Base-by-base conservation (phyloP, 805 yeast species). In the Limtongia smithiae region DNA sequence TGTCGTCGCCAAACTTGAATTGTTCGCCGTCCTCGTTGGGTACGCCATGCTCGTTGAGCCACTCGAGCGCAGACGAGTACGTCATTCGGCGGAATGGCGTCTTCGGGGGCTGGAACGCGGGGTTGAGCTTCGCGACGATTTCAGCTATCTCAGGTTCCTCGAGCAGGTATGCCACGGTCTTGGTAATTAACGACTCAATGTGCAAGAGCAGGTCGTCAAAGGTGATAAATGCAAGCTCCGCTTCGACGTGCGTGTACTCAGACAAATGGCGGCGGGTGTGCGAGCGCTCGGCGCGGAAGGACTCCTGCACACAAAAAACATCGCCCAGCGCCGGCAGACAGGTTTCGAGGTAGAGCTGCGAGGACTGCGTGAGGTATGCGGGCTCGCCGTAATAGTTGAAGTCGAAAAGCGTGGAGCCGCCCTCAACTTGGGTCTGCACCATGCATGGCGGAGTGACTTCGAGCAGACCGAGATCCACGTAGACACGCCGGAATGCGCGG, bases 401-500 rank as follows among this genome's bases (percentile, higher is more conserved):
- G 64, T 83, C 81, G 77, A 93, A 93, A 65, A 93, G 76, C 15
- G 98, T 93, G 34, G 97, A 85, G 46, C 99, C 99, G 68, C 99
- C 98, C 74, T 93, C 99, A 52, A 93, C 99, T 75, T 93, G 97
- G 34, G 96, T 90, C 74, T 93, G 98, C 48, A 93, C 99, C 97
- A 93, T 93, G 72, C 97, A 90, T 65, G 99, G 99, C 39, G 98
- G 97, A 34, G 97, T 93, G 52, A 94, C 96, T 76, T 93, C 99
- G 28, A 80, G 72, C 44, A 90, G 65, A 30, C 79, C 77, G 71
- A 83, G 87, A 64, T 87, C 93, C 21, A 67, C 73, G 66, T 78
- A 91, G 51, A 84, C 84, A 59, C 80, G 76, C 73, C 99, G 82
- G 60, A 93, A 70, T 34, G 93, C 71, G 44, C 73, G 73, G 62